Base-by-base conservation (phyloP, 495 filamentous ascomycete species). In the Acidomyces sp. region DNA sequence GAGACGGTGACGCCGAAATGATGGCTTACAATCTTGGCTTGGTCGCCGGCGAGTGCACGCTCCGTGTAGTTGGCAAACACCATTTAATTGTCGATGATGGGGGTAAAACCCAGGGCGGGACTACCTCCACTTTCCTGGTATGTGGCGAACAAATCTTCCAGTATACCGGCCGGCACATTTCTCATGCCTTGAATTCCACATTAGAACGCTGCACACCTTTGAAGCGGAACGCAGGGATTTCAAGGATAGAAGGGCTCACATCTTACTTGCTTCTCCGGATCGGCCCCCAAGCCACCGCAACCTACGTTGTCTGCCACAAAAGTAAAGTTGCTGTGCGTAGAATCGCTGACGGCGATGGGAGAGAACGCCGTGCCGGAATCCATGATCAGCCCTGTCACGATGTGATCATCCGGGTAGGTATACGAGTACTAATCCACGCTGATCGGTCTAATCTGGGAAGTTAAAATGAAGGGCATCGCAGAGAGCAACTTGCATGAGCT, bases 311-410 rank as follows among this genome's bases (percentile, higher is more conserved):
- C 45, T 3, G 51, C 47, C 13, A 69, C 62, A 32, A 59, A 65
- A 6, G 59, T 67, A 49, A 69, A 69, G 55, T 67, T 51, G 1
- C 17, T 68, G 53, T 45, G 7, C 53, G 5, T 49, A 47, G 13
- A 58, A 52, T 53, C 26, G 26, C 13, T 13, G 13, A 13, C 13
- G 26, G 26, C 13, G 26, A 28, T 28, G 7, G 58, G 51, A 21
- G 36, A 6, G 0, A 23, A 26, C n/a, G 64, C 63, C 15, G 60
- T 62, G 6, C 65, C 64, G 13, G 64, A 65, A 42, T 66, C 58
- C 40, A 67, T 55, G 49, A 71, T 71, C 21, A 65, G 52, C 6
- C 55, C 63, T 0, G 50, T 39, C 0, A 63, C 62, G 15, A 73
- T 55, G 0, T 68, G 69, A n/a, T 71, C 50, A 5, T 63, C 46